phyloP scores from a whole-genome alignment of 225 moss, liverwort and hornwort species.

The Physcomitrium patens region DNA sequence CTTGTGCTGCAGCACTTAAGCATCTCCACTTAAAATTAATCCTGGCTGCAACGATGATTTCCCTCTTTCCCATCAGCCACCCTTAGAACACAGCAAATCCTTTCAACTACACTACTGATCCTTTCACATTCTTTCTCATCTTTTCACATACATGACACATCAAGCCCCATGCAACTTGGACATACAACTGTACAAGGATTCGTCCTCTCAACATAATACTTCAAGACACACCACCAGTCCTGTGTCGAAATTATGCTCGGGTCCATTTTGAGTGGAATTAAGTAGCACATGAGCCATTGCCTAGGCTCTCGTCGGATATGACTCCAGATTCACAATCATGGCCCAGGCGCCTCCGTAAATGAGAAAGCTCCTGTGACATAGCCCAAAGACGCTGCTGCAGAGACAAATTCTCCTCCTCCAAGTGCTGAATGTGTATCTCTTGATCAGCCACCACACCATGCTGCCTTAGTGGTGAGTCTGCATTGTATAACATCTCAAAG shows the following conservation, averaged over 20 bases:
- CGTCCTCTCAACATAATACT: conserved; percentile 26
- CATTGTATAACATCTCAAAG: conserved; percentile 59
- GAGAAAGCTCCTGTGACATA: conserved; percentile 56
- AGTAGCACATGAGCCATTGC: conserved; percentile 45
- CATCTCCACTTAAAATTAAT: conserved; percentile 46
- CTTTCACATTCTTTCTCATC: conserved; percentile 10
- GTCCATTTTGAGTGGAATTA: conserved; percentile 7
- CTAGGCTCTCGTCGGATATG: conserved; percentile 61
- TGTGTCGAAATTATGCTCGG: conserved; percentile 28
- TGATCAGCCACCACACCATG: conserved; percentile 48
- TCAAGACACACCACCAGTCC: conserved; percentile 26
- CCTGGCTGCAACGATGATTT: conserved; percentile 50
- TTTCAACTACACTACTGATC: conserved; percentile 28
- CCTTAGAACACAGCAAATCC: conserved; percentile 34
- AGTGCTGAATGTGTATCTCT: conserved; percentile 56
- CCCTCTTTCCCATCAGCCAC: conserved; percentile 47
- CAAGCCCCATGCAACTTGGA: conserved; percentile 21
- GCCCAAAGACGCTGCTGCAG: conserved; percentile 67
- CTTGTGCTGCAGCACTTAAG: conserved; percentile 35
- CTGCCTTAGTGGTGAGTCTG: conserved; percentile 41
- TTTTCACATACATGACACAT: conserved; percentile 25
- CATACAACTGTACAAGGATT: conserved; percentile 21
- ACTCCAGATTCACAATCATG: conserved; percentile 45
- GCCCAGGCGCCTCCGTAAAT: conserved; percentile 47
- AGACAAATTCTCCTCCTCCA: conserved; percentile 65